phyloP scores from a whole-genome alignment of 148 eudicot species.

The Fallopia convolvulus region DNA sequence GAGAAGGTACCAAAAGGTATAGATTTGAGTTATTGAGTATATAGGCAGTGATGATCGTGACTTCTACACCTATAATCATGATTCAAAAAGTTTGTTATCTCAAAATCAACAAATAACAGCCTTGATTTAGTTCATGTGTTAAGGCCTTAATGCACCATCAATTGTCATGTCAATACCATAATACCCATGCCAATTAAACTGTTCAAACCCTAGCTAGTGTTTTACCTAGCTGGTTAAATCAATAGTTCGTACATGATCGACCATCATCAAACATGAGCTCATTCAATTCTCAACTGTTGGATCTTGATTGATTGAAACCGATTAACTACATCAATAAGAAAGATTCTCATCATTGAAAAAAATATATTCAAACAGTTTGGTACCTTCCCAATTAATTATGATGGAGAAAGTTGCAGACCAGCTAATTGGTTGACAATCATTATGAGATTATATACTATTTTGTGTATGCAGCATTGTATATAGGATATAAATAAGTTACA shows the following conservation, averaged over 20 bases:
- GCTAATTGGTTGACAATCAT: background rate
- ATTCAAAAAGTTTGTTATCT: background rate
- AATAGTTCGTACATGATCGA: no score
- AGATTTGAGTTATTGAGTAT: no score
- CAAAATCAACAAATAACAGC: background rate
- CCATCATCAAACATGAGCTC: no score
- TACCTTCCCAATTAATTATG: background rate
- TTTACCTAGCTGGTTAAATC: no score
- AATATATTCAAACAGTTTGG: background rate
- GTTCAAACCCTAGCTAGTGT: background rate
- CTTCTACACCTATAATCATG: background rate
- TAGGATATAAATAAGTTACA: background rate
- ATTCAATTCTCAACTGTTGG: background rate
- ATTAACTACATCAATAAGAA: background rate
- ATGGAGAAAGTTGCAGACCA: background rate
- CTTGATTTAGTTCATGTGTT: slow-evolving; percentile 3
- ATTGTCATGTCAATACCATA: background rate
- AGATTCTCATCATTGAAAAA: background rate
- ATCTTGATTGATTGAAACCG: background rate
- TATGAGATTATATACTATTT: slow-evolving; percentile 1
- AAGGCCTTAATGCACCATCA: background rate
- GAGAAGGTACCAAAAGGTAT: background rate
- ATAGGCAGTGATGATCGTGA: background rate
- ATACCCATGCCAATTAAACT: no score
- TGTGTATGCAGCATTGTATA: slow-evolving; percentile 7